Conservation (phyloP, 2,329 filamentous ascomycete species). For the Emergomyces africanus region DNA sequence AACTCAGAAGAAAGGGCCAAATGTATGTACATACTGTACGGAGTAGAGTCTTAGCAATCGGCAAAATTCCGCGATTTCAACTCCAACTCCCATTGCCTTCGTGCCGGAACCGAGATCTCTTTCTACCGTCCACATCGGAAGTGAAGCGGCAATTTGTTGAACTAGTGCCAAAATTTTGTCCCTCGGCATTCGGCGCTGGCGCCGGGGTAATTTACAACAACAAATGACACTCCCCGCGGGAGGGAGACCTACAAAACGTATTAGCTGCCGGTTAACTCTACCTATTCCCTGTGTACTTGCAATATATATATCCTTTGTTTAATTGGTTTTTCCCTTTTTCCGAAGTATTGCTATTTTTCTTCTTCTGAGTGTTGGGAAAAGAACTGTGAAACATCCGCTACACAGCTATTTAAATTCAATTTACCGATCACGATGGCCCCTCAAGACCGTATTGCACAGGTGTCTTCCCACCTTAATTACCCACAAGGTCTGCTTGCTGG, state of each 20-base stretch:
- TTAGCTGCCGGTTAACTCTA: not conserved
- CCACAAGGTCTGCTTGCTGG: conserved; percentile 65
- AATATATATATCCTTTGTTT: not conserved
- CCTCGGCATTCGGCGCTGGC: not conserved
- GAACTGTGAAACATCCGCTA: not conserved
- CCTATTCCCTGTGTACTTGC: not conserved
- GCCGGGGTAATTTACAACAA: not conserved
- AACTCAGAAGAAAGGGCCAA: no score
- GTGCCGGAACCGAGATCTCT: not conserved
- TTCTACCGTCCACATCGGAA: not conserved
- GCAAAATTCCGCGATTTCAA: not conserved
- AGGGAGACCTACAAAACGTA: not conserved
- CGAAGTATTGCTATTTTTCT: not conserved
- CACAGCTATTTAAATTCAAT: not conserved
- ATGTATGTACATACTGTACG: no score
- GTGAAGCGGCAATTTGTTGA: not conserved
- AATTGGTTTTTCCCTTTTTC: not conserved
- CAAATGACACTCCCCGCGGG: not conserved
- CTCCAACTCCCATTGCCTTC: not conserved
- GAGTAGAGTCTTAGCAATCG: not conserved
- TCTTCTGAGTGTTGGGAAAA: not conserved
- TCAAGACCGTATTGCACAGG: conserved; percentile 52
- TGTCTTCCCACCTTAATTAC: conserved; percentile 69
- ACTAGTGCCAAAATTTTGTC: not conserved
- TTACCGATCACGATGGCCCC: conserved; percentile 25